phyloP scores from a whole-genome alignment of 208 protist genomes.

The Crithidia fasciculata region DNA sequence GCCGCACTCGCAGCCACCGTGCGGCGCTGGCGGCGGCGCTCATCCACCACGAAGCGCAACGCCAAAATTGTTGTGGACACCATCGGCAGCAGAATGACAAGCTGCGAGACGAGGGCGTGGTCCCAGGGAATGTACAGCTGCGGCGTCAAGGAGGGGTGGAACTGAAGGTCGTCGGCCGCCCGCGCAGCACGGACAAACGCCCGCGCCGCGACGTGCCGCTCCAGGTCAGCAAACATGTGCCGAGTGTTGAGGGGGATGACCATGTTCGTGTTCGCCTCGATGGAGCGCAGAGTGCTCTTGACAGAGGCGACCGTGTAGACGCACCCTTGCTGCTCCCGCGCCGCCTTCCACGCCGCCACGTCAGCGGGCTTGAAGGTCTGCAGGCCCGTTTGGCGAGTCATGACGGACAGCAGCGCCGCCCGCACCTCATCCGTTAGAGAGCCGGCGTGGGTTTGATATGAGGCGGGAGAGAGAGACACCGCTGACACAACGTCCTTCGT shows the following conservation, averaged over 20 bases:
- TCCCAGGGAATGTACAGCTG: conserved; percentile 84
- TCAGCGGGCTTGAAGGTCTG: conserved; percentile 48
- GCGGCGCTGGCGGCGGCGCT: not conserved
- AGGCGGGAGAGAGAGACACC: conserved; percentile 8
- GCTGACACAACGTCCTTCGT: not conserved
- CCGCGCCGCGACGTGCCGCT: conserved; percentile 28
- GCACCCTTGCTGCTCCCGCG: conserved; percentile 52
- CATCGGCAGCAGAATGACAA: conserved; percentile 66
- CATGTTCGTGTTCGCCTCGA: conserved; percentile 60
- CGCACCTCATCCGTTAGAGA: conserved; percentile 38
- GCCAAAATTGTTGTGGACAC: conserved; percentile 40
- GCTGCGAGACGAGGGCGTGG: conserved; percentile 64
- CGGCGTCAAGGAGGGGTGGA: conserved; percentile 73
- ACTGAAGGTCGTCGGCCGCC: conserved; percentile 76
- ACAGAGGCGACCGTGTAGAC: conserved; percentile 61
- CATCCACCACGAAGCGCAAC: conserved; percentile 38
- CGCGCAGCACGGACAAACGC: conserved; percentile 53
- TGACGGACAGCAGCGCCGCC: conserved; percentile 56
- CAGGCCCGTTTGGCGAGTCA: conserved; percentile 45
- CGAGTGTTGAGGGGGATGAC: conserved; percentile 41
- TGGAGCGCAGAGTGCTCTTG: conserved; percentile 35
- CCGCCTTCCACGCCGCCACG: conserved; percentile 40
- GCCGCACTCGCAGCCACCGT: not conserved
- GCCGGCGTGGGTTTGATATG: conserved; percentile 17
- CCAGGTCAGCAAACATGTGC: conserved; percentile 35